Conservation (phyloP, 768 basidiomycete species). For the Phylloporus scabripes region DNA sequence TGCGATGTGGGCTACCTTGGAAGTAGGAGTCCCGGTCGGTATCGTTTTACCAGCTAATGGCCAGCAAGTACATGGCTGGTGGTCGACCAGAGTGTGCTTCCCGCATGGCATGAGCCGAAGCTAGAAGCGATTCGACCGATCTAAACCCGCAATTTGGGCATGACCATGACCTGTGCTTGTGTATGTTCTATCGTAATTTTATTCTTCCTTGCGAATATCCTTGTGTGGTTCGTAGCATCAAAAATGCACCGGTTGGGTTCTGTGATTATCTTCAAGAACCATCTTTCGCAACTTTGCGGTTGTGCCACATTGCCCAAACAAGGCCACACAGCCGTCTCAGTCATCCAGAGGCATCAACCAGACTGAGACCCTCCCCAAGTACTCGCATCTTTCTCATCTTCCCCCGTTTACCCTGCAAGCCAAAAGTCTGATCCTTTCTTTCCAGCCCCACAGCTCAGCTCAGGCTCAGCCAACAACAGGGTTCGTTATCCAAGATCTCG, state of each 20-base stretch:
- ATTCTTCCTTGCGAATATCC: background rate
- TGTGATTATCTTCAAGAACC: background rate
- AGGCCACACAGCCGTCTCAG: constrained; percentile 25
- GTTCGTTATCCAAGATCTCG: constrained; percentile 13
- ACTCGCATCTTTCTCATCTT: constrained; percentile 5
- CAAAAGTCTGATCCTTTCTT: background rate
- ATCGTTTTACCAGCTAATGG: background rate
- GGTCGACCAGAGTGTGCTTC: background rate
- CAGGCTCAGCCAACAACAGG: background rate
- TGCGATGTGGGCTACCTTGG: too few species aligned
- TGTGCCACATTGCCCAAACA: constrained; percentile 30
- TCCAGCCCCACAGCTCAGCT: background rate
- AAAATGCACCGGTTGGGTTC: background rate
- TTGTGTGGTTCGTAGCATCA: background rate
- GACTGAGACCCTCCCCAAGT: constrained; percentile 7
- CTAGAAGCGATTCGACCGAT: background rate
- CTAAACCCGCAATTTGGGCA: background rate
- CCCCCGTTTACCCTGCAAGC: constrained; percentile 3
- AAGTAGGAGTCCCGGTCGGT: too few species aligned
- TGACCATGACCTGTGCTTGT: background rate
- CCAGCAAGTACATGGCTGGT: background rate
- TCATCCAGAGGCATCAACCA: constrained; percentile 31
- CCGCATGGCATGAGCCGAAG: background rate
- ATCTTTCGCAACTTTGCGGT: background rate
- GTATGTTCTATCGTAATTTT: background rate